Evolutionary conservation across 371 early-diverging fungal species (phyloP), one percentile per base, ranked within the genome.

Genomic region (Apophysomyces variabilis): DNA sequence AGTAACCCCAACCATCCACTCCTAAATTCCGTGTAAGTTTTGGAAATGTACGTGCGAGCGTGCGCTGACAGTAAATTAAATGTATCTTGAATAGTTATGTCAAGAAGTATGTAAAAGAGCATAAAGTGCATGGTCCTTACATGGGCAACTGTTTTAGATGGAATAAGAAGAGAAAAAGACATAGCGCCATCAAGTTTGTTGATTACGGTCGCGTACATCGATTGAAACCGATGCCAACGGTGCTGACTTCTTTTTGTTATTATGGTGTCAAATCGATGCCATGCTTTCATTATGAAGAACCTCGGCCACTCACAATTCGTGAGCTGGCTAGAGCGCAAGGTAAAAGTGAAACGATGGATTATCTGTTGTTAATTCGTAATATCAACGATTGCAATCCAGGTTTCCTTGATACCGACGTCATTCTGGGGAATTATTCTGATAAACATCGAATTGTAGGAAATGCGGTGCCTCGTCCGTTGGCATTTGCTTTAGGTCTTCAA

Each of bases 331-430:
- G 62, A 38, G 62, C 41, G 13, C 62, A 62, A 54, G 62, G 62
- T 50, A 21, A 62, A 11, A 16, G 13, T 37, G 13, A 38, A 18
- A 11, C 41, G 8, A 41, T 41, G 8, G 41, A 41, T 37, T 13
- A 54, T n/a, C 12, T 37, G 35, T 1, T 1, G 44, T 9, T 61
- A 43, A 38, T 38, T 6, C 16, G 14, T 14, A 60, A 18, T 8
- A 5, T 7, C 18, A 4, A 32, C 54, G 18, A 46, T 14, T 39
- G 32, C 38, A 39, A 7, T 16, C 1, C 36, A 65, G 66, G 66
- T 7, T 65, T 65, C 38, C 50, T 65, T n/a, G 66, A 65, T 46
- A 60, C 35, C 66, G 66, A 65, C 47, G 60, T 65, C 8, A 45
- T 65, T 14, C 14, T 65, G 35, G 66, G 66, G 4, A 39, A 35